Base-by-base conservation (phyloP, 176 grass and related monocot species). In the Bolboschoenus planiculmis region DNA sequence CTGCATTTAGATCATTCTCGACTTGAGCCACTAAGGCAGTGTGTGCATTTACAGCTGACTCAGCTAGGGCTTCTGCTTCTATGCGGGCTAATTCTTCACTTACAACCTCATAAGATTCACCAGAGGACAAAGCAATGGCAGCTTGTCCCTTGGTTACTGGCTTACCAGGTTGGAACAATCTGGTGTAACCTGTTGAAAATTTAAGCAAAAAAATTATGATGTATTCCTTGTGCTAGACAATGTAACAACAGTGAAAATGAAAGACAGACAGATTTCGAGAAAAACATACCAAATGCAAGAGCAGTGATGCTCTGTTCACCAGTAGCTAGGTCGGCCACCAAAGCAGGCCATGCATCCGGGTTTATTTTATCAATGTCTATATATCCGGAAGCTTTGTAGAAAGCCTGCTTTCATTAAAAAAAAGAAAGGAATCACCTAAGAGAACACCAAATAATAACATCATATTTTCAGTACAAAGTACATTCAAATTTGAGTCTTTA, bases 291-390 rank as follows among this genome's bases (percentile, higher is more conserved):
- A 71, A 98, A 98, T 61, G 95, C 89, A 91, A 95, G 92, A 84
- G 95, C 85, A 47, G 90, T 90, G 57, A 98, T 95, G 90, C 95
- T 87, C 84, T 98, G 92, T 74, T 95, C 95, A 84, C 89, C 95
- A 79, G 87, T 87, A 86, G 56, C 46, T 82, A 95, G 83, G 82
- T 98, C 95, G 72, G 87, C 87, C 3, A 78, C 85, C 84, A 98
- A 90, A 87, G 92, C 89, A 64, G 95, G 95, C 95, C 95, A 98
- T 3, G 87, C 90, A 87, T 91, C 92, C 87, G 85, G 54, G 47
- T 93, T 88, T 93, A 98, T 98, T 85, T 90, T 98, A 78, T 98
- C 90, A 57, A 98, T 87, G 43, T 98, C 95, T 84, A 95, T 93
- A 74, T 88, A 98, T 33, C 92, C 95, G 66, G 89, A 91, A 10